Evolutionary conservation across 768 basidiomycete species (phyloP), one percentile per base, ranked within the genome.

Genomic region (Leccinum sublutescens): DNA sequence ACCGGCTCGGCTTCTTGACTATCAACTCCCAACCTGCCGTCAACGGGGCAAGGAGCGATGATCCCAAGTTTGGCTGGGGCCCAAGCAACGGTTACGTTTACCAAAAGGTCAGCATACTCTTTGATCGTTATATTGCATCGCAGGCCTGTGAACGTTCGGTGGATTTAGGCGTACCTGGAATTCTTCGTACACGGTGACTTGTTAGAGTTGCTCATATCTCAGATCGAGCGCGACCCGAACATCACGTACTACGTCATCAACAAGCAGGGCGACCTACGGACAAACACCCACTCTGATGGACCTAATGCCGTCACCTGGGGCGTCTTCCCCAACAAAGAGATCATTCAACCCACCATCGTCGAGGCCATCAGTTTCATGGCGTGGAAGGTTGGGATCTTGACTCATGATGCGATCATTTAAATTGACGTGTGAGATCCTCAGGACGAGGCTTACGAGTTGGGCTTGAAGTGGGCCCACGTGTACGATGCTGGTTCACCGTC

Each of bases 251-350:
- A 98, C 68, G 93, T 95, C 51, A 96, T 98, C 74, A 98, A 98
- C 82, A 93, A 89, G 73, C 85, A 87, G 45, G 97, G 97, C 43
- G 95, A 98, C 72, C 79, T 99, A 52, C 85, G 88, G 56, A 98
- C 97, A 52, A 99, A 98, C 79, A 95, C 87, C 15, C 91, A 93
- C 66, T 91, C 89, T 2, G 95, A 97, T 53, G 94, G 95, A 2
- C 95, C 97, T 27, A 98, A 97, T 66, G 95, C 95, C n/a, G 94
- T 98, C 17, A 98, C 95, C 1, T 98, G 95, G 95, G 95, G 95
- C 62, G 93, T 97, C 9, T 98, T 96, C 82, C 93, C 95, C 5
- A 92, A 93, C 57, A 98, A 98, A 74, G 95, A 97, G 78, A 91
- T 97, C 65, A 78, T 96, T 50, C 94, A 96, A 71, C 95, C 95